Percentiles rank a stretch among this genome's conserved stretches.
phyloP scores from a whole-genome alignment of 2,329 filamentous ascomycete species.

The Thielaviopsis punctulata region DNA sequence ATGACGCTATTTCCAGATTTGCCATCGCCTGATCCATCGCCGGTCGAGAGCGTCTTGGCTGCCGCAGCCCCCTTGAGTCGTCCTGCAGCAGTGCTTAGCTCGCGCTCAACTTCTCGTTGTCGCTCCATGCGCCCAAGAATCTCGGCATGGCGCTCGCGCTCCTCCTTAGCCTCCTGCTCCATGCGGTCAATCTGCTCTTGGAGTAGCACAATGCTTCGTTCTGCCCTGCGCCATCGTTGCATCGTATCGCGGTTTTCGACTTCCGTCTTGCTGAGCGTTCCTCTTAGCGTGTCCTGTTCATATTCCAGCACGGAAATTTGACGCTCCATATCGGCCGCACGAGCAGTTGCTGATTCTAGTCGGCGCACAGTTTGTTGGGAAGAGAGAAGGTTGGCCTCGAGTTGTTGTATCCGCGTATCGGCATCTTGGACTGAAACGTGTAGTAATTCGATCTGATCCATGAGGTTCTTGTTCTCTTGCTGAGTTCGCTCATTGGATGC shows the following conservation, averaged over 20 bases:
- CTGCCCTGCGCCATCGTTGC: slow-evolving; percentile 70
- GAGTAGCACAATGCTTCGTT: slow-evolving; percentile 58
- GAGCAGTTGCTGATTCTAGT: slow-evolving; percentile 53
- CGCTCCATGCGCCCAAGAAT: slow-evolving; percentile 70
- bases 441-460: slow-evolving; percentile 70
- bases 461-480: slow-evolving; percentile 64
- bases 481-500: slow-evolving; percentile 59
- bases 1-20: slow-evolving; percentile 37
- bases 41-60: slow-evolving; percentile 34
- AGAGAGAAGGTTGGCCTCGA: slow-evolving; percentile 60
- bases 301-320: slow-evolving; percentile 65
- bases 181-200: slow-evolving; percentile 81
- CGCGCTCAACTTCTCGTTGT: slow-evolving; percentile 63
- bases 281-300: slow-evolving; percentile 60
- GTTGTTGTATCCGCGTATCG: slow-evolving; percentile 58
- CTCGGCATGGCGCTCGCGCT: slow-evolving; percentile 66
- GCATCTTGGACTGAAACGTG: slow-evolving; percentile 67
- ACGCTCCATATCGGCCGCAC: slow-evolving; percentile 62
- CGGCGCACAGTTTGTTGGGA: slow-evolving; percentile 63
- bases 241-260: slow-evolving; percentile 65
- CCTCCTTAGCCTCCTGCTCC: slow-evolving; percentile 64
- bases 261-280: slow-evolving; percentile 46
- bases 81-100: slow-evolving; percentile 62
- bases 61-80: slow-evolving; percentile 69
- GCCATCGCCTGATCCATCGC: slow-evolving; percentile 17